Conservation (phyloP, 495 filamentous ascomycete genomes). For the Xylaria flabelliformis region DNA sequence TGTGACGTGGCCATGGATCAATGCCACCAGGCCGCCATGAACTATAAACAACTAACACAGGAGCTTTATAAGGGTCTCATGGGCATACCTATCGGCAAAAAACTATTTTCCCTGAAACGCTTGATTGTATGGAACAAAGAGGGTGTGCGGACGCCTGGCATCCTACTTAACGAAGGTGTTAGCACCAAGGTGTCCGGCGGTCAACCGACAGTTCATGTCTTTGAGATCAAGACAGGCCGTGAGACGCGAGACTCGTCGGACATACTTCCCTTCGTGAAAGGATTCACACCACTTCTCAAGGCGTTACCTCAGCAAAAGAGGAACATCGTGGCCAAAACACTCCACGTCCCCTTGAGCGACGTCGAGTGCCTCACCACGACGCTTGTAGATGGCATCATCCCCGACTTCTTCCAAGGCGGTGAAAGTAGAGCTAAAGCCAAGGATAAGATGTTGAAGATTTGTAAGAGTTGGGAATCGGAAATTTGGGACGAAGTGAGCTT, state of each 20-base stretch:
- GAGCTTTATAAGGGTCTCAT: slow-evolving; percentile 77
- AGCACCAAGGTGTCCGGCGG: slow-evolving; percentile 58
- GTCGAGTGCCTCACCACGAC: slow-evolving; percentile 83
- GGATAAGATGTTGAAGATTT: slow-evolving; percentile 67
- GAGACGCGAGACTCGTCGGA: slow-evolving; percentile 75
- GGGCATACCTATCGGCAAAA: slow-evolving; percentile 76
- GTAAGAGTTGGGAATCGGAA: slow-evolving; percentile 69
- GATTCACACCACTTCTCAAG: slow-evolving; percentile 66
- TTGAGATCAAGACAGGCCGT: slow-evolving; percentile 71
- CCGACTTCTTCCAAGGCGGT: slow-evolving; percentile 57
- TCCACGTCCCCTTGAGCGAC: slow-evolving; percentile 71
- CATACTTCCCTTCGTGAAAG: slow-evolving; percentile 76
- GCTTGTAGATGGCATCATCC: slow-evolving; percentile 66
- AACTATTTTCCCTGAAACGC: slow-evolving; percentile 74
- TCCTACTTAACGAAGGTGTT: slow-evolving; percentile 77
- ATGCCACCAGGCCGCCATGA: slow-evolving; percentile 81
- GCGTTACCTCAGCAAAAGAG: slow-evolving; percentile 62
- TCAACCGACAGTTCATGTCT: slow-evolving; percentile 72
- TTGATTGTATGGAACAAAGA: slow-evolving; percentile 76
- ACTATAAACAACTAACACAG: slow-evolving; percentile 72
- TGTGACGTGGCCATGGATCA: slow-evolving; percentile 80
- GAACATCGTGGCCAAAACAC: slow-evolving; percentile 67
- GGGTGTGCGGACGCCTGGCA: slow-evolving; percentile 77
- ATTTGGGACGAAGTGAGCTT: slow-evolving; percentile 90
- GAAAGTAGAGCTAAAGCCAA: slow-evolving; percentile 53